phyloP scores from a whole-genome alignment of 192 early-diverging fungal species.

The Podochytrium sp. region DNA sequence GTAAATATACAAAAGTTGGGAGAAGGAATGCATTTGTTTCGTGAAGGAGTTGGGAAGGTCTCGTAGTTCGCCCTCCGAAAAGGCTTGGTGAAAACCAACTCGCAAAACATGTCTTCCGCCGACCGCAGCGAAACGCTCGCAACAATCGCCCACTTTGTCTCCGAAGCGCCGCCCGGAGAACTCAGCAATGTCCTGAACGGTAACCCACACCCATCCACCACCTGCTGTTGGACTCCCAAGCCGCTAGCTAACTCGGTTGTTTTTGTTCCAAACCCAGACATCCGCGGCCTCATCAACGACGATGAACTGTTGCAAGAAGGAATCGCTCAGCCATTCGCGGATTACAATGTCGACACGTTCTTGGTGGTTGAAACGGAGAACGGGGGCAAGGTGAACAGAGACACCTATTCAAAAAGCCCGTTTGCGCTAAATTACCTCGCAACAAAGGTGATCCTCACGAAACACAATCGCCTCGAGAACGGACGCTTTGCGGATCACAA shows the following conservation, averaged over 20 bases:
- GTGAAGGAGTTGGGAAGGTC: no score
- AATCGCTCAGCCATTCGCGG: constrained; percentile 69
- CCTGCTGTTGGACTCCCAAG: not conserved
- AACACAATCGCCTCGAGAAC: constrained; percentile 68
- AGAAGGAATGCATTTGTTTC: no score
- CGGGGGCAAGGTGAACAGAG: constrained; percentile 15
- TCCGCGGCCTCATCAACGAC: constrained; percentile 81
- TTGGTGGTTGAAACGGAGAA: constrained; percentile 61
- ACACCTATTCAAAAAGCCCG: not conserved
- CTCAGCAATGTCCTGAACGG: constrained; percentile 96
- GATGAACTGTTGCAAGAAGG: constrained; percentile 73
- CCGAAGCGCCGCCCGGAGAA: constrained; percentile 94
- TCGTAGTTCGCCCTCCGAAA: no score
- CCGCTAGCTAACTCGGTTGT: not conserved
- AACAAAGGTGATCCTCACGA: constrained; percentile 75
- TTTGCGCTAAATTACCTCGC: not conserved
- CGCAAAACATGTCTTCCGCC: not conserved
- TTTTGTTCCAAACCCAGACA: constrained; percentile 64
- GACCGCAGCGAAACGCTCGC: constrained; percentile 37
- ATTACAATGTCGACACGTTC: constrained; percentile 87
- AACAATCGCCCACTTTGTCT: constrained; percentile 76
- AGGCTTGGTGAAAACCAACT: no score
- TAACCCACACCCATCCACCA: no score
- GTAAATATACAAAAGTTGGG: no score
- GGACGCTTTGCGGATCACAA: constrained; percentile 77